Conservation (phyloP, 768 basidiomycete species). For the Suillus plorans region DNA sequence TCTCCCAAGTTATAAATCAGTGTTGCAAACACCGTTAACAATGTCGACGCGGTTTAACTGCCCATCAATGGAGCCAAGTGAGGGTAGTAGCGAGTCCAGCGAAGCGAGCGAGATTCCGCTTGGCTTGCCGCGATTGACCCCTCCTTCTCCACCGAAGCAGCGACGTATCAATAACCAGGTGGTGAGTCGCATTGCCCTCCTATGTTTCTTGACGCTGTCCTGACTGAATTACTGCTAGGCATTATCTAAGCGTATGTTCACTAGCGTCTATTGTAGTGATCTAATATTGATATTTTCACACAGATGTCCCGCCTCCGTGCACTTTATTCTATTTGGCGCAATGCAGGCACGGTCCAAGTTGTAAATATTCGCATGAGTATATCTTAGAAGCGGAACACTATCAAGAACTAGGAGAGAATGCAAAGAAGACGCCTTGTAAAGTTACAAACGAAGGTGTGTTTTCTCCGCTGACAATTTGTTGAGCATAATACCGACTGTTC, state of each 20-base stretch:
- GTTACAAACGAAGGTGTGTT: constrained; percentile 53
- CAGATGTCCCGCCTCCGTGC: constrained; percentile 67
- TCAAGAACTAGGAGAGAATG: constrained; percentile 51
- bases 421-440: constrained; percentile 64
- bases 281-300: constrained; percentile 6
- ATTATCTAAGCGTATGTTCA: constrained; percentile 59
- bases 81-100: constrained; percentile 45
- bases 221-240: constrained; percentile 32
- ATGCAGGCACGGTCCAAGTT: constrained; percentile 58
- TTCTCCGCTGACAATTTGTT: not conserved
- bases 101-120: constrained; percentile 40
- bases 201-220: constrained; percentile 15
- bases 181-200: constrained; percentile 37
- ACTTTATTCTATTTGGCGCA: constrained; percentile 62
- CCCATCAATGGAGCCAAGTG: constrained; percentile 43
- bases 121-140: constrained; percentile 26
- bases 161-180: constrained; percentile 53
- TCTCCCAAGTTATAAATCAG: constrained; percentile 44
- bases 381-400: constrained; percentile 53
- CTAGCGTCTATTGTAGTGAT: constrained; percentile 6
- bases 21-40: constrained; percentile 20
- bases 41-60: constrained; percentile 31
- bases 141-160: constrained; percentile 34
- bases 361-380: constrained; percentile 66
- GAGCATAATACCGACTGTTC: constrained; percentile 7